Evolutionary conservation across 2,329 filamentous ascomycete genomes (phyloP).

Genomic region (Raffaelea albimanens): DNA sequence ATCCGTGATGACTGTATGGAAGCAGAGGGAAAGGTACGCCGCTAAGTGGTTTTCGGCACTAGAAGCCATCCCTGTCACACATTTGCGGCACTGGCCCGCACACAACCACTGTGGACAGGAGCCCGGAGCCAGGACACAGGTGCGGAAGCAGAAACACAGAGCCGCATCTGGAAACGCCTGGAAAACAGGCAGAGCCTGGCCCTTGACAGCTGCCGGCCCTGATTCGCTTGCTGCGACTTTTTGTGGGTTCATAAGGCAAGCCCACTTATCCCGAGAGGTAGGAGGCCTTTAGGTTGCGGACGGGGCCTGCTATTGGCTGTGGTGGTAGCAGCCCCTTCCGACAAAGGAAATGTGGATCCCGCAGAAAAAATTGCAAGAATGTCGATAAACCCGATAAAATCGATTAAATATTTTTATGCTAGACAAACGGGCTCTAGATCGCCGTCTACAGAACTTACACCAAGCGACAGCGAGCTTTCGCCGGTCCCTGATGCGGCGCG

Average conservation of each 20-base stretch:
- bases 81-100: too few relatives aligned
- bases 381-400: too few relatives aligned
- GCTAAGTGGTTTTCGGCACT: too few relatives aligned
- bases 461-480: not conserved
- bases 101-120: too few relatives aligned
- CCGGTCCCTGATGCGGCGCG: too few relatives aligned
- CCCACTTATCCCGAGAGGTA: not conserved
- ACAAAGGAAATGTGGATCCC: not conserved
- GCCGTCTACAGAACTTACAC: not conserved
- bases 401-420: not conserved
- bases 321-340: not conserved
- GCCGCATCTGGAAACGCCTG: not conserved
- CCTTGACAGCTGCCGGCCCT: not conserved
- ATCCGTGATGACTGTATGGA: too few relatives aligned
- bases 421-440: not conserved
- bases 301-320: too few relatives aligned
- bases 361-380: not conserved
- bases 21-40: too few relatives aligned
- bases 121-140: too few relatives aligned
- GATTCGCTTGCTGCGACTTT: too few relatives aligned
- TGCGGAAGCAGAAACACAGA: not conserved
- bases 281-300: not conserved
- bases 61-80: too few relatives aligned
- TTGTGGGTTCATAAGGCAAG: not conserved
- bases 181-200: not conserved